A percentile compares a stretch with the other conserved stretches of the same genome.
Conservation (phyloP, 2,329 filamentous ascomycete species). For the Stagonosporopsis cucurbitacearum region DNA sequence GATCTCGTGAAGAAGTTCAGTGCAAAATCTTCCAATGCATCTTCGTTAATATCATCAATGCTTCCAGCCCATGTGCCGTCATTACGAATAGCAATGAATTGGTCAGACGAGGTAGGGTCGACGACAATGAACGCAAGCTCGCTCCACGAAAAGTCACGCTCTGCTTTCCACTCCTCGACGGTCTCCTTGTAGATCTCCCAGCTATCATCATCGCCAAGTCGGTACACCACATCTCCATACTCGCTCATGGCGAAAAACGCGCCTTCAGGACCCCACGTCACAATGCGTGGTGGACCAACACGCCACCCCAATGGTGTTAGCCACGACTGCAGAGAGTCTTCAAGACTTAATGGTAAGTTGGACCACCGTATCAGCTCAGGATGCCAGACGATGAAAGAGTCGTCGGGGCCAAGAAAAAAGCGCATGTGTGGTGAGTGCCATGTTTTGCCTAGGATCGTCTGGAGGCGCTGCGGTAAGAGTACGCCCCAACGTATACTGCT, state of each 20-base stretch:
- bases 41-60: slow-evolving; percentile 43
- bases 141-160: slow-evolving; percentile 40
- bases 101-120: slow-evolving; percentile 38
- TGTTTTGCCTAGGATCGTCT: slow-evolving; percentile 30
- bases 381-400: slow-evolving; percentile 47
- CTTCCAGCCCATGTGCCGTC: slow-evolving; percentile 47
- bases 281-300: slow-evolving; percentile 42
- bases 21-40: slow-evolving; percentile 41
- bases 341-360: slow-evolving; percentile 33
- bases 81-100: slow-evolving; percentile 45
- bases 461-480: slow-evolving; percentile 30
- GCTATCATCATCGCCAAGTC: slow-evolving; percentile 29
- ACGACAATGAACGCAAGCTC: slow-evolving; percentile 41
- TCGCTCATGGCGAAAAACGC: slow-evolving; percentile 48
- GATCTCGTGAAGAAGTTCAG: slow-evolving; percentile 38
- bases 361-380: slow-evolving; percentile 44
- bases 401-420: slow-evolving; percentile 37
- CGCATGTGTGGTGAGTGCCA: slow-evolving; percentile 41
- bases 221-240: slow-evolving; percentile 43
- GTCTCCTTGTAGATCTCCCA: slow-evolving; percentile 46
- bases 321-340: slow-evolving; percentile 45
- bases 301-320: slow-evolving; percentile 48
- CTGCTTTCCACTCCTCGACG: slow-evolving; percentile 44
- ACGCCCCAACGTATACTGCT: slow-evolving; percentile 41
- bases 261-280: slow-evolving; percentile 41